Evolutionary conservation across 805 yeast genomes (phyloP).

Genomic region (Candida gorgasii): DNA sequence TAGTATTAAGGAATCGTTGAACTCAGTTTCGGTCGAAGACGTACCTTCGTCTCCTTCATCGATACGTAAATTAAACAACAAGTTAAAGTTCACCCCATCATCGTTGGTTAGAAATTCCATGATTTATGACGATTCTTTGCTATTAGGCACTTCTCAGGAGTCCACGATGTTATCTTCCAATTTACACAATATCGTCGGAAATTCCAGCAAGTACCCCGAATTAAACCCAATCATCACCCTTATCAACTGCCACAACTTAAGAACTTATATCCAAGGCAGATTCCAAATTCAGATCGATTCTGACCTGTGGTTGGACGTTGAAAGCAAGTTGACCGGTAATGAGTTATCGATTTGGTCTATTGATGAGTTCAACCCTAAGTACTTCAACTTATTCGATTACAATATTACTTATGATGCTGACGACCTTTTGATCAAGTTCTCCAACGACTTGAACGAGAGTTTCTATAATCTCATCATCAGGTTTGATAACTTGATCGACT

Average conservation of each 20-base stretch:
- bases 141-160: neutral
- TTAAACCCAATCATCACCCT: conserved; percentile 71
- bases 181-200: conserved; percentile 10
- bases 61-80: conserved; percentile 27
- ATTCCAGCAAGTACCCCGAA: conserved; percentile 42
- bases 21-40: conserved; percentile 1
- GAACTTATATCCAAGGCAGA: conserved; percentile 61
- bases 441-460: conserved; percentile 17
- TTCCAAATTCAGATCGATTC: conserved; percentile 22
- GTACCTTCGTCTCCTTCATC: conserved; percentile 15
- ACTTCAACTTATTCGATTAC: conserved; percentile 52
- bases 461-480: conserved; percentile 25
- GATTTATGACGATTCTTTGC: conserved; percentile 19
- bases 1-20: neutral
- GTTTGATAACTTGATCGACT: conserved; percentile 23
- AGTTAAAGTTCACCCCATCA: conserved; percentile 33
- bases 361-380: conserved; percentile 48
- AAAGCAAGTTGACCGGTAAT: conserved; percentile 50
- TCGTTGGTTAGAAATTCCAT: conserved; percentile 35
- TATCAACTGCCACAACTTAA: conserved; percentile 65
- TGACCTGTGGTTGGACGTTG: conserved; percentile 33
- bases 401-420: conserved; percentile 15
- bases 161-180: conserved; percentile 2
- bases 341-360: conserved; percentile 53
- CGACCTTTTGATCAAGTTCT: conserved; percentile 12